A percentile compares a stretch with the other conserved stretches of the same genome.
phyloP scores from a whole-genome alignment of 805 yeast genomes.

The Schwanniomyces sp. region DNA sequence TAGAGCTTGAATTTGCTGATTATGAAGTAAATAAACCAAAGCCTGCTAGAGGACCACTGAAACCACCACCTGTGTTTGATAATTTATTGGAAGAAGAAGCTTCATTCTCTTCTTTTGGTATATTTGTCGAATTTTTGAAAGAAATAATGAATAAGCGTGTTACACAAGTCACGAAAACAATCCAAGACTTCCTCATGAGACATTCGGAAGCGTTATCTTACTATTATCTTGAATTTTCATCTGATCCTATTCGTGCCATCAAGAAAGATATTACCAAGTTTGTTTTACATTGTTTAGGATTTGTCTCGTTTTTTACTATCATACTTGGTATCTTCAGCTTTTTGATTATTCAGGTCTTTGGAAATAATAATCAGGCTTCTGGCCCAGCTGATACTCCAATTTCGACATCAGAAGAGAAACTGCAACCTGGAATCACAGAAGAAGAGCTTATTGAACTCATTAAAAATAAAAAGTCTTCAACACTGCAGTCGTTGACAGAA shows the following conservation, averaged over 20 bases:
- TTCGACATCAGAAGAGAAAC: not conserved
- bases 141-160: not conserved
- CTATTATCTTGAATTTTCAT: constrained; percentile 38
- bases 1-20: constrained; percentile 47
- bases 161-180: not conserved
- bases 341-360: constrained; percentile 11
- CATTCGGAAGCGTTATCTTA: constrained; percentile 17
- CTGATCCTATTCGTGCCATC: constrained; percentile 46
- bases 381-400: too few relatives aligned
- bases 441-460: not conserved
- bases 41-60: constrained; percentile 38
- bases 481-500: not conserved
- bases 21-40: constrained; percentile 43
- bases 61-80: constrained; percentile 45
- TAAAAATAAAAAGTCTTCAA: not conserved
- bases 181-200: not conserved
- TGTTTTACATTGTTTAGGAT: constrained; percentile 43
- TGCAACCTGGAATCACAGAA: not conserved
- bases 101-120: not conserved
- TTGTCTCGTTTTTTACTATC: constrained; percentile 41
- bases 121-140: not conserved
- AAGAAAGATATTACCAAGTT: constrained; percentile 51
- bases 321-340: constrained; percentile 44
- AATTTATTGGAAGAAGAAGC: constrained; percentile 25
- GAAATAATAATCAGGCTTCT: not conserved